phyloP scores from a whole-genome alignment of 495 filamentous ascomycete species.

The Thozetella sp. region DNA sequence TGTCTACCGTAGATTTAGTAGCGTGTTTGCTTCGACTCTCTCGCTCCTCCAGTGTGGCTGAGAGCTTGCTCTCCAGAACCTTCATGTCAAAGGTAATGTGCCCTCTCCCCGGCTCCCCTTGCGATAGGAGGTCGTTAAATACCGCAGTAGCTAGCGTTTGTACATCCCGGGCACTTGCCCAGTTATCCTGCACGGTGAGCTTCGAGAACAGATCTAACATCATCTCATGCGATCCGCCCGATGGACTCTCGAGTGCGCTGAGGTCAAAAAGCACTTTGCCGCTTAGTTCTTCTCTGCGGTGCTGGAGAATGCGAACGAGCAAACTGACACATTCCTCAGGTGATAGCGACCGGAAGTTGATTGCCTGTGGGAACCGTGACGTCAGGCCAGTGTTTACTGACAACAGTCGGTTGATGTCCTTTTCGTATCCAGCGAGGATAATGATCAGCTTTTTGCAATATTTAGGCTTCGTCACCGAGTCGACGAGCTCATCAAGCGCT shows the following conservation, averaged over 20 bases:
- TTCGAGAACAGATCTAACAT: constrained; percentile 37
- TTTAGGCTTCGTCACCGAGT: constrained; percentile 64
- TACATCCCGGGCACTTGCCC: constrained; percentile 73
- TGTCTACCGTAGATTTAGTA: not conserved
- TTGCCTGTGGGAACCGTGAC: constrained; percentile 59
- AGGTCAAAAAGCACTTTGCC: constrained; percentile 34
- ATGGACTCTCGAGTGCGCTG: constrained; percentile 28
- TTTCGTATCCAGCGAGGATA: constrained; percentile 75
- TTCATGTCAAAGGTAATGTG: constrained; percentile 26
- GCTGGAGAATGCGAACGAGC: constrained; percentile 20
- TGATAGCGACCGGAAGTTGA: constrained; percentile 50
- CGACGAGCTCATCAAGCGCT: constrained; percentile 74
- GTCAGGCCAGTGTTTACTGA: constrained; percentile 59
- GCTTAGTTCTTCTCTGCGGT: constrained; percentile 17
- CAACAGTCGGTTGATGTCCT: constrained; percentile 73
- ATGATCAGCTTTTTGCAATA: constrained; percentile 68
- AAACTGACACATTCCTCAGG: constrained; percentile 49
- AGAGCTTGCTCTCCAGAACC: constrained; percentile 32
- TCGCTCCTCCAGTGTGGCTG: constrained; percentile 49
- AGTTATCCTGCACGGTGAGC: constrained; percentile 50
- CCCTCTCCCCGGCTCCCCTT: constrained; percentile 14
- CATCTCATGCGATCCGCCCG: constrained; percentile 12
- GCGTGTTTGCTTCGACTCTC: constrained; percentile 15
- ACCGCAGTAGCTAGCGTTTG: constrained; percentile 56
- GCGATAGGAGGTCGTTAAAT: constrained; percentile 42